These are phyloP conservation scores for Saccharomyces uvarum DNA, from an alignment of 1,139 yeast genomes.

Conservation along the genomic window DNA sequence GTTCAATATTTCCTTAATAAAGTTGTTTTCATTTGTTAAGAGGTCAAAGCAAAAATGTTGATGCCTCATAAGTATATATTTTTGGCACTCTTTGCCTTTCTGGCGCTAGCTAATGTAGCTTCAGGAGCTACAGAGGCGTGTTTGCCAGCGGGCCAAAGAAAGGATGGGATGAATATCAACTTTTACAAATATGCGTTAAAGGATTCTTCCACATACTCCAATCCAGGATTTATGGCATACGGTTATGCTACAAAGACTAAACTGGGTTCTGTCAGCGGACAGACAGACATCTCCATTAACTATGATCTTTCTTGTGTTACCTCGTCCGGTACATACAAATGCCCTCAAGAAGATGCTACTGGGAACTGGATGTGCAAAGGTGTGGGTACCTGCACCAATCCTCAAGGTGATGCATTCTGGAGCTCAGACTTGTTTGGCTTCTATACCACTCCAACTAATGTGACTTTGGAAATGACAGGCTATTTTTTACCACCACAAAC, in stretches of 20 bases:
- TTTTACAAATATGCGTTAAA: not conserved
- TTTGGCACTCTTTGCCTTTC: too few relatives aligned
- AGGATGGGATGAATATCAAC: not conserved
- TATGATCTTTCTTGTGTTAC: slow-evolving; percentile 30
- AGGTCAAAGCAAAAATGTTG: too few relatives aligned
- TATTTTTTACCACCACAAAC: slow-evolving; percentile 22
- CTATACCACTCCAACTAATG: slow-evolving; percentile 8
- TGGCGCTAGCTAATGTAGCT: not conserved
- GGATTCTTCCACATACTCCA: not conserved
- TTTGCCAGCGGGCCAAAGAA: not conserved
- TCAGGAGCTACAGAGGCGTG: not conserved
- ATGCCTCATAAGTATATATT: too few relatives aligned
- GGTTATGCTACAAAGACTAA: too few relatives aligned
- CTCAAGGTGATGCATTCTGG: too few relatives aligned
- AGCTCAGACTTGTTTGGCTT: not conserved
- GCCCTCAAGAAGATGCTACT: not conserved
- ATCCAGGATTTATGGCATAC: not conserved
- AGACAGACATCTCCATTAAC: not conserved
- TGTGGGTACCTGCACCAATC: too few relatives aligned
- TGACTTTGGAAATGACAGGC: slow-evolving; percentile 25
- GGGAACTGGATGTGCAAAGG: too few relatives aligned
- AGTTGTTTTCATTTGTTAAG: too few relatives aligned
- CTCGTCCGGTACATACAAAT: too few relatives aligned
- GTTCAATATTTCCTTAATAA: too few relatives aligned
- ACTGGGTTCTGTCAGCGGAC: not conserved